Evolutionary conservation across 2,329 filamentous ascomycete genomes (phyloP), one percentile per base, ranked within the genome.

Genomic region (Penicillium palitans): DNA sequence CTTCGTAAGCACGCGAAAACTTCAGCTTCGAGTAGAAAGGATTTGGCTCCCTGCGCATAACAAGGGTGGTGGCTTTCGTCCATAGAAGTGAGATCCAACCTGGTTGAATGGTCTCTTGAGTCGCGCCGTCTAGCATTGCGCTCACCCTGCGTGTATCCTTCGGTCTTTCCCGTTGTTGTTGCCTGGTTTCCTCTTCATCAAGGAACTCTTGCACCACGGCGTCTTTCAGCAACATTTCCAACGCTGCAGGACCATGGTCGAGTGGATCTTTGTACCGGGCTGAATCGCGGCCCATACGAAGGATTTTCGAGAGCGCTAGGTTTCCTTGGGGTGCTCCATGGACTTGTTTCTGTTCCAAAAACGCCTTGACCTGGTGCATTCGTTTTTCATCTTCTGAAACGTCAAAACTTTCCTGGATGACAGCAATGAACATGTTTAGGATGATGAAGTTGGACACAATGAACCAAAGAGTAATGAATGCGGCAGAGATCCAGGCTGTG

Each of bases 381-480:
- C 96, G 91, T 77, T 99, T 99, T 74, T 98, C 93, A 72, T 99
- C 96, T 73, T 99, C 95, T 4, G 93, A 96, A 27, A 99, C 92
- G 76, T 99, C 95, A 72, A 99, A 99, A 70, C 96, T 99, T 72
- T 99, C 95, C 75, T 99, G 95, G 65, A 99, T 99, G 78, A 99
- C 95, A 81, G 95, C 95, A 90, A 99, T 98, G 81, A 99, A 99
- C 95, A 99, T 99, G 72, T 98, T 99, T 79, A 99, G 79, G 61
- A 98, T 85, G 77, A 99, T 96, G 72, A 98, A 93, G 74, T 96
- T 97, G 6, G 92, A 84, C 44, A 99, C 83, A 57, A 96, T 95
- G 75, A 96, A 98, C 95, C 95, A 99, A 65, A 93, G 84, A 62
- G 97, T 91, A 66, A 96, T 83, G 68, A 99, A 97, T 1, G 90